Base-by-base conservation (phyloP, 257 asterid genomes). In the Haberlea rhodopensis region DNA sequence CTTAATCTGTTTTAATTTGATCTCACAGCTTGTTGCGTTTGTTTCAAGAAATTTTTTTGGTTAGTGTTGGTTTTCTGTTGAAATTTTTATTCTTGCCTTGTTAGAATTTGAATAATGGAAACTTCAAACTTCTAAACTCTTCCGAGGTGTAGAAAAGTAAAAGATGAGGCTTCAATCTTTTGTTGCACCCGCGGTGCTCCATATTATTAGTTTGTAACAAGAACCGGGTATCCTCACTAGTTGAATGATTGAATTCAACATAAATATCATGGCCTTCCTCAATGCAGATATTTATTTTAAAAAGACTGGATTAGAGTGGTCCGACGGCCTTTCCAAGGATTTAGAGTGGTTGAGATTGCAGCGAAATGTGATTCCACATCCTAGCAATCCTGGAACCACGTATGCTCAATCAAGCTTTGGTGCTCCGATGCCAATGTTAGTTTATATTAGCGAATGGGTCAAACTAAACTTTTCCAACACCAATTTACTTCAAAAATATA, bases 281-380 rank as follows among this genome's bases (percentile, higher is more conserved):
- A 37, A 23, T 51, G 56, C 77, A 91, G 98, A 85, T 87, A 95
- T 83, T 70, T 91, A 91, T 84, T 91, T 91, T 72, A 83, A 96
- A 69, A 85, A 88, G 72, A 91, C 95, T 57, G 96, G 96, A 52
- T 70, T 91, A 68, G 98, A 89, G 72, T 83, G 95, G 73, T 76
- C 92, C 1, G 85, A 67, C 49, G 48, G 83, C 46, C 70, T 91
- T 51, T 76, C 78, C 5, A 75, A 52, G 65, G 98, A 91, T 81
- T 76, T 91, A 58, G 77, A 80, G 61, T 82, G 90, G 96, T 72
- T 89, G 23, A 75, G 84, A 40, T 83, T 76, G 70, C 78, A 77
- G 64, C 96, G 87, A 32, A 65, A 81, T 67, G 82, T 45, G 73
- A 81, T 91, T 67, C 95, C 95, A 21, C 77, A 79, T 29, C 90